phyloP scores from a whole-genome alignment of 768 basidiomycete genomes.

The Amyloporia xantha region DNA sequence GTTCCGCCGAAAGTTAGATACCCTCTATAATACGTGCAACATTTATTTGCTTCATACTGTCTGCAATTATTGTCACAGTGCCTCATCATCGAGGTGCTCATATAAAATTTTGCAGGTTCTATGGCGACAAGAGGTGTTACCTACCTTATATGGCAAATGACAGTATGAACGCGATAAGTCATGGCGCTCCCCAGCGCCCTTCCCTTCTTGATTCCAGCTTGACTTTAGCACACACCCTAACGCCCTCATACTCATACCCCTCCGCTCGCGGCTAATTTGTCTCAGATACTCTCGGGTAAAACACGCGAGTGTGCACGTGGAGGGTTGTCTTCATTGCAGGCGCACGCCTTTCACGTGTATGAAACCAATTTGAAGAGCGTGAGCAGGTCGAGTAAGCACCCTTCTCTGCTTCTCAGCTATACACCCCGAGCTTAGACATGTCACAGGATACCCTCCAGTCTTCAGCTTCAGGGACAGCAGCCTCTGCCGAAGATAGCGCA shows the following conservation, averaged over 20 bases:
- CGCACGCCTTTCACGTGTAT: constrained; percentile 4
- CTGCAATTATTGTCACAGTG: no score
- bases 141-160: neutral
- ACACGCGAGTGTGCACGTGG: neutral
- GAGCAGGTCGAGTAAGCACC: neutral
- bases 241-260: no score
- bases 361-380: neutral
- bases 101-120: neutral
- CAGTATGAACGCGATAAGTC: neutral
- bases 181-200: no score
- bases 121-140: neutral
- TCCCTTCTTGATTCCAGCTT: no score
- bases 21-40: no score
- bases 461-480: neutral
- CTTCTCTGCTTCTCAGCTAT: neutral
- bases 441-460: neutral
- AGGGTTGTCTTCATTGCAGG: neutral
- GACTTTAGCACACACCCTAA: no score
- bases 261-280: no score
- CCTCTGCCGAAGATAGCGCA: neutral
- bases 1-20: no score
- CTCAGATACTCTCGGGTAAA: no score
- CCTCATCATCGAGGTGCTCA: no score
- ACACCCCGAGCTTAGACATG: neutral
- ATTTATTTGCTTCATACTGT: no score